Evolutionary conservation across 345 rosid genomes (phyloP).

Genomic region (Sisymbrium irio): DNA sequence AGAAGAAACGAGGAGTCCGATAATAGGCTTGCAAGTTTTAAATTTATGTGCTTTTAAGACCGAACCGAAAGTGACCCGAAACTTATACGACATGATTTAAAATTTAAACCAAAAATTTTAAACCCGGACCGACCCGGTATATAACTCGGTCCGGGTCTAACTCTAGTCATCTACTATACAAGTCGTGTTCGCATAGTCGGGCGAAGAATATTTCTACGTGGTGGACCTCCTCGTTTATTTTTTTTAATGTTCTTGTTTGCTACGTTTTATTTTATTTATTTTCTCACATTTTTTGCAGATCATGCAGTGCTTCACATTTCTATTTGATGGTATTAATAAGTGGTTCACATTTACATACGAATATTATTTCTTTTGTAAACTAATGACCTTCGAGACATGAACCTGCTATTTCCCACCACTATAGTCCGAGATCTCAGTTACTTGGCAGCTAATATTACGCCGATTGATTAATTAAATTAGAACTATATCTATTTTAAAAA

Average conservation of each 20-base stretch:
- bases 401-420: slow-evolving; percentile 33
- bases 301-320: slow-evolving; percentile 14
- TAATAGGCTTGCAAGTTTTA: neutral
- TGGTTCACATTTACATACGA: neutral
- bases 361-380: neutral
- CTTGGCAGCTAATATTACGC: slow-evolving; percentile 30
- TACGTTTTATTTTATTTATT: neutral
- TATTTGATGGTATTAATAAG: neutral
- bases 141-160: neutral
- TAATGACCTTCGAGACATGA: slow-evolving; percentile 26
- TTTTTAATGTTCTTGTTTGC: neutral
- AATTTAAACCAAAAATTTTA: neutral
- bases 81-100: neutral
- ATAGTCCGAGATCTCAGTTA: slow-evolving; percentile 27
- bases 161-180: neutral
- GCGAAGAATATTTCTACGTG: slow-evolving; percentile 13
- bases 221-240: slow-evolving; percentile 8
- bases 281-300: neutral
- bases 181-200: neutral
- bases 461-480: neutral
- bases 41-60: neutral
- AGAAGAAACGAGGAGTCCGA: neutral
- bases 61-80: slow-evolving; percentile 12
- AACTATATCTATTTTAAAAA: neutral
- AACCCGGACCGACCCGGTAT: neutral